Percentiles rank a stretch among this genome's conserved stretches.
Conservation (phyloP, 2,329 filamentous ascomycete genomes). For the Diaporthe australafricana region DNA sequence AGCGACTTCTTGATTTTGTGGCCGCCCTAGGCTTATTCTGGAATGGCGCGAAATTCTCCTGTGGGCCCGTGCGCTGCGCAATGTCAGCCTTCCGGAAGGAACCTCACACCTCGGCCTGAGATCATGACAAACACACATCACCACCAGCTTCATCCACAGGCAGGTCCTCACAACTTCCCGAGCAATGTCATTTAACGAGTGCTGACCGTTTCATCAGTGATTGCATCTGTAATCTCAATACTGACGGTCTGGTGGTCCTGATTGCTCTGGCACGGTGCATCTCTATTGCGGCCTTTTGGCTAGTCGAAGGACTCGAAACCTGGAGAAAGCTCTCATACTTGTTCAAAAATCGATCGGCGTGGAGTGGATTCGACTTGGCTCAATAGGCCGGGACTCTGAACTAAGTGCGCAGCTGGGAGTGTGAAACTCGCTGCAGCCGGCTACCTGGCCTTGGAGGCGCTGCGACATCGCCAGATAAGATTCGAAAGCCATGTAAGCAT, state of each 20-base stretch:
- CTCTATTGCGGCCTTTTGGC: slow-evolving; percentile 9
- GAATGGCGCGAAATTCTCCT: not conserved
- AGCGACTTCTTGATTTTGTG: slow-evolving; percentile 26
- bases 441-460: slow-evolving; percentile 16
- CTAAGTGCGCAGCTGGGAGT: slow-evolving; percentile 31
- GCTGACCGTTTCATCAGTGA: slow-evolving; percentile 26
- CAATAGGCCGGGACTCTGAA: slow-evolving; percentile 5
- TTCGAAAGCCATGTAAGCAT: slow-evolving; percentile 1
- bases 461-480: slow-evolving; percentile 31
- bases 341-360: slow-evolving; percentile 8
- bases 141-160: slow-evolving; percentile 18
- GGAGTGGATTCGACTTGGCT: slow-evolving; percentile 34
- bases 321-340: slow-evolving; percentile 13
- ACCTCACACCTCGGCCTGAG: slow-evolving; percentile 28
- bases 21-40: slow-evolving; percentile 11
- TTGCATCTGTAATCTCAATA: not conserved
- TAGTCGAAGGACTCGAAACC: not conserved
- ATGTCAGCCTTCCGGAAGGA: slow-evolving; percentile 23
- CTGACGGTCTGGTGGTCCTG: not conserved
- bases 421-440: slow-evolving; percentile 34
- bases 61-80: slow-evolving; percentile 2
- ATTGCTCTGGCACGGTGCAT: slow-evolving; percentile 18
- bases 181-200: not conserved
- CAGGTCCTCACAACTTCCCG: not conserved
- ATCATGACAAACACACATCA: slow-evolving; percentile 16